Base-by-base conservation (phyloP, 495 filamentous ascomycete species). In the Xeromyces bisporus region DNA sequence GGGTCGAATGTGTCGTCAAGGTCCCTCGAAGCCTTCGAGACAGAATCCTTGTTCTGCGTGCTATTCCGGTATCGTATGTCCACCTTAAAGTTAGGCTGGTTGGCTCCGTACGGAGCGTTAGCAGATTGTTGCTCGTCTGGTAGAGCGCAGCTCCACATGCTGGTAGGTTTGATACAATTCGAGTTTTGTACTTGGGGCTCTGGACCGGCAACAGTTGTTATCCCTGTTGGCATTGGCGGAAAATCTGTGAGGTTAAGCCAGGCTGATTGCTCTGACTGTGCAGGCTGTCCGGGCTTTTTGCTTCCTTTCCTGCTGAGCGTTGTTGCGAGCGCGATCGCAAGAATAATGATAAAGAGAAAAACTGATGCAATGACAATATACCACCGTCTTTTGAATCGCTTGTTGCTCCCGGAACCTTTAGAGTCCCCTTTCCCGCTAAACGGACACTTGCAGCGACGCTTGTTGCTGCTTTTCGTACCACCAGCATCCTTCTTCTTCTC, bases 201-300 rank as follows among this genome's bases (percentile, higher is more conserved):
- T 2, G 83, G 67, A 2, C 70, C 73, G 2, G 73, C 64, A 16
- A 93, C 65, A 0, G 84, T 91, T 17, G 73, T 61, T 32, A 91
- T 61, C 1, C 85, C 85, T 0, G 79, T 85, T 6, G 78, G 80
- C 34, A 93, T 81, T 0, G 85, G 77, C 20, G 85, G 85, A 39
- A 78, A 92, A 15, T 73, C 73, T 1, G 85, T 91, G 15, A 92
- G 48, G 43, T 91, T 93, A 18, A 91, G 62, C 71, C 78, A 93
- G 18, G 68, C 56, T 3, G 68, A 66, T 36, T 70, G 56, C 10
- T 63, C 59, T n/a, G n/a, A n/a, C n/a, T n/a, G n/a, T n/a, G n/a
- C n/a, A n/a, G n/a, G n/a, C n/a, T n/a, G n/a, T n/a, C n/a, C n/a
- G 0, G 42, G 40, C 7, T 43, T 67, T 14, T 38, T 41, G 37